Evolutionary conservation across 2,329 filamentous ascomycete species (phyloP), one percentile per base, ranked within the genome.

Genomic region (Emydomyces testavorans): DNA sequence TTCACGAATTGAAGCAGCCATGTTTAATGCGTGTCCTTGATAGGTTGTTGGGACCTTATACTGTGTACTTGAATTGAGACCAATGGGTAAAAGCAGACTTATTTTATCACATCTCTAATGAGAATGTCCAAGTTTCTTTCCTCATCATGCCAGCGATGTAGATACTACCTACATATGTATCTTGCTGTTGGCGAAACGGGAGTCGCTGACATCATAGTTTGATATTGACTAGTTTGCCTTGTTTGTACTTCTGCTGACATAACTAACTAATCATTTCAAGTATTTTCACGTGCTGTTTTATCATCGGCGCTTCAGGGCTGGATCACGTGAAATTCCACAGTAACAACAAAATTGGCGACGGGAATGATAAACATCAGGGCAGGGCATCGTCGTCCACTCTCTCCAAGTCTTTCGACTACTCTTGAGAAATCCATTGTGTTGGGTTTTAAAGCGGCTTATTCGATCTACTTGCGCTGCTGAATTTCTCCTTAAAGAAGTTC

Each of bases 1-100:
- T 45, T 53, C 51, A 41, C 45, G 48, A 26, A 46, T 51, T 23
- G 44, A 18, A 23, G 39, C 24, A 24, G 35, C 46, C 46, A 48
- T 48, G 11, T 20, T 42, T 20, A 21, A 42, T 7, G 8, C 28
- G 26, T n/a, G 11, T 21, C 20, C 7, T 6, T 39, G 26, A 11
- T 26, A 34, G 24, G 13, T 15, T 15, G 24, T 24, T 21, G 13
- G n/a, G n/a, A n/a, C n/a, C n/a, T n/a, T n/a, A n/a, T n/a, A n/a
- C n/a, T n/a, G n/a, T n/a, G n/a, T n/a, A n/a, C n/a, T n/a, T n/a
- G n/a, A n/a, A n/a, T n/a, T n/a, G n/a, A n/a, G n/a, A n/a, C n/a
- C n/a, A n/a, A n/a, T n/a, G n/a, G n/a, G n/a, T n/a, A n/a, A n/a
- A n/a, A n/a, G n/a, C n/a, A n/a, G n/a, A n/a, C n/a, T n/a, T n/a